Percentiles rank a stretch among this genome's conserved stretches.
Evolutionary conservation across 208 protist genomes (phyloP).

Genomic region (Phytomonas serpens): DNA sequence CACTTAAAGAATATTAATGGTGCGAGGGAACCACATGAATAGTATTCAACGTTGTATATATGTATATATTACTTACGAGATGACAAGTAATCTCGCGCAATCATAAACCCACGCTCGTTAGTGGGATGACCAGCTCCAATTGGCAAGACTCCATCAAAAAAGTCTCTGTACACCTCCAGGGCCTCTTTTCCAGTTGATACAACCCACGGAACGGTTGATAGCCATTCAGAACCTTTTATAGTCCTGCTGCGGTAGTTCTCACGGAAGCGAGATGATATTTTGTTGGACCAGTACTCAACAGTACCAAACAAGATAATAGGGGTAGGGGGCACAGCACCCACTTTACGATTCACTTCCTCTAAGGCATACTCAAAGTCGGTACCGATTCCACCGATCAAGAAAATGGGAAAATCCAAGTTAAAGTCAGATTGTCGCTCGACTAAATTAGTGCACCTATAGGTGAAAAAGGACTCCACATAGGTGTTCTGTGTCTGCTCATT

Average conservation of each 20-base stretch:
- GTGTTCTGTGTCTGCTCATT: constrained; percentile 91
- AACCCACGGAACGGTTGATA: constrained; percentile 87
- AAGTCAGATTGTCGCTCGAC: constrained; percentile 92
- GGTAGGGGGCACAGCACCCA: constrained; percentile 70
- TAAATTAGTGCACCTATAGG: constrained; percentile 87
- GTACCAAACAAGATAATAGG: constrained; percentile 88
- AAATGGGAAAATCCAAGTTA: constrained; percentile 92
- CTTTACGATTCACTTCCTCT: constrained; percentile 91
- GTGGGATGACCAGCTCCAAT: constrained; percentile 55
- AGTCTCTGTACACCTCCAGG: constrained; percentile 79
- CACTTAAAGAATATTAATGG: constrained; percentile 3
- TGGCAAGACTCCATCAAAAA: constrained; percentile 71
- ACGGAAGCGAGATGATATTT: constrained; percentile 72
- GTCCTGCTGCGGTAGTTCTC: constrained; percentile 73
- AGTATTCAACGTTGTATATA: neutral
- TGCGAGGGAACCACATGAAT: constrained; percentile 1
- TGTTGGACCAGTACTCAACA: constrained; percentile 59
- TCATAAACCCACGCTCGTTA: constrained; percentile 83
- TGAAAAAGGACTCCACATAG: constrained; percentile 90
- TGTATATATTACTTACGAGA: constrained; percentile 15
- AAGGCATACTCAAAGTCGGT: constrained; percentile 93
- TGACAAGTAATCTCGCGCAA: constrained; percentile 63
- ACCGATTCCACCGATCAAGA: constrained; percentile 86
- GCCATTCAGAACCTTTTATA: constrained; percentile 90
- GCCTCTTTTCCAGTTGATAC: constrained; percentile 77